phyloP scores from a whole-genome alignment of 768 basidiomycete species.

The Podaxis sp. region DNA sequence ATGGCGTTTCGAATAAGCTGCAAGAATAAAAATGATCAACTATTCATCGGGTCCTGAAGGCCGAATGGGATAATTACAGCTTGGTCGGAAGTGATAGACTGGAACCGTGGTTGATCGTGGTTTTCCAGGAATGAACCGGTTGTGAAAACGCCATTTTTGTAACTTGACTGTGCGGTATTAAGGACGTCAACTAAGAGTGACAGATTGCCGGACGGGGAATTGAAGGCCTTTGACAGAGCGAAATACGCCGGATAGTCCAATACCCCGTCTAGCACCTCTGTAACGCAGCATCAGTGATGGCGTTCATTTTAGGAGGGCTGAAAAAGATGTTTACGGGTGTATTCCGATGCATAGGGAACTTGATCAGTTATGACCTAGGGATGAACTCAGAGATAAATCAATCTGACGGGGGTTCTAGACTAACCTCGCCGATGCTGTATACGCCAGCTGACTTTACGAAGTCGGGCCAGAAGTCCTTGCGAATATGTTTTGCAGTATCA shows the following conservation, averaged over 20 bases:
- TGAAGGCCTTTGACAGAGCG: constrained; percentile 51
- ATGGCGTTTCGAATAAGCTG: constrained; percentile 53
- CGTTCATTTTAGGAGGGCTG: not conserved
- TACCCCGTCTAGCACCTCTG: constrained; percentile 53
- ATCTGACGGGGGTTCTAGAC: not conserved
- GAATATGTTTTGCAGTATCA: constrained; percentile 62
- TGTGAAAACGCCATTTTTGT: constrained; percentile 37
- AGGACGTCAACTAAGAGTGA: constrained; percentile 26
- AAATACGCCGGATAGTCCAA: constrained; percentile 63
- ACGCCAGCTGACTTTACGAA: constrained; percentile 65
- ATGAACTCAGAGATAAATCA: constrained; percentile 17
- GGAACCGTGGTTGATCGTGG: constrained; percentile 65
- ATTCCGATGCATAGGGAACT: constrained; percentile 34
- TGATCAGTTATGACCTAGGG: constrained; percentile 16
- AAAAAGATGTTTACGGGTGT: constrained; percentile 30
- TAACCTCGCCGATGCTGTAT: constrained; percentile 73
- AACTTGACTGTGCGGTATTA: constrained; percentile 40
- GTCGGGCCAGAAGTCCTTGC: constrained; percentile 63
- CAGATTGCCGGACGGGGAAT: constrained; percentile 53
- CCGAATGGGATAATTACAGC: constrained; percentile 27
- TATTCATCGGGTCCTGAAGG: not conserved
- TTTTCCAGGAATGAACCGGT: constrained; percentile 73
- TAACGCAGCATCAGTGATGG: not conserved
- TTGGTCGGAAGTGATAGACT: constrained; percentile 47
- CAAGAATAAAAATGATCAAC: not conserved